These are phyloP conservation scores for Saxophila tyrrhenica DNA, from an alignment of 495 filamentous ascomycete species.

Conservation along the genomic window DNA sequence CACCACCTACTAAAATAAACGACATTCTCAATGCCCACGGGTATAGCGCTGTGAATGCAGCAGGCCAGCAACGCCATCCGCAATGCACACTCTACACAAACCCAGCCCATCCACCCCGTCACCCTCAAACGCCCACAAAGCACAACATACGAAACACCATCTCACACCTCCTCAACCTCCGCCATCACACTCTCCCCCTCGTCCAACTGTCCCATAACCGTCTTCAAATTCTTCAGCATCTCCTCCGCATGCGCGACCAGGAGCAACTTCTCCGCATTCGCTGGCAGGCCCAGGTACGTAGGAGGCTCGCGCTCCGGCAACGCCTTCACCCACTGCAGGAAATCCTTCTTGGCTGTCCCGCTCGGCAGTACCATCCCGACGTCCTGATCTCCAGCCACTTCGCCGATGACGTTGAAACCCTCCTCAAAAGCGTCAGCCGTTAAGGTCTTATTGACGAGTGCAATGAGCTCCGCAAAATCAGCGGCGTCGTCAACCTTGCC, in stretches of 20 bases:
- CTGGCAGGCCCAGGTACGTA: slow-evolving; percentile 89
- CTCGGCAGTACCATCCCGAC: slow-evolving; percentile 62
- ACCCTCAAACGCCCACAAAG: neutral
- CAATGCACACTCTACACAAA: neutral
- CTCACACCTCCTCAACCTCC: slow-evolving; percentile 36
- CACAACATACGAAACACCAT: neutral
- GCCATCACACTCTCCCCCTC: slow-evolving; percentile 87
- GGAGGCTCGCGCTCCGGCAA: slow-evolving; percentile 93
- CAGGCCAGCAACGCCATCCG: neutral
- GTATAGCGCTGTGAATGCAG: neutral
- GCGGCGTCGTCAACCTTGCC: slow-evolving; percentile 90
- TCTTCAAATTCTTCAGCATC: slow-evolving; percentile 73
- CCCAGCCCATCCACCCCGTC: neutral
- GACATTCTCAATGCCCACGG: neutral
- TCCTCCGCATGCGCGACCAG: slow-evolving; percentile 78
- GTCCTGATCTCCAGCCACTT: slow-evolving; percentile 40
- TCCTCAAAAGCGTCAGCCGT: slow-evolving; percentile 84
- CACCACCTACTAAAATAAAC: too few relatives aligned
- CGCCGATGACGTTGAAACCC: slow-evolving; percentile 74
- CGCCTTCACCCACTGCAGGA: slow-evolving; percentile 81
- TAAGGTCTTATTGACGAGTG: slow-evolving; percentile 63
- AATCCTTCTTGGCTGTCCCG: slow-evolving; percentile 71
- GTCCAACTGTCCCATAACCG: slow-evolving; percentile 74
- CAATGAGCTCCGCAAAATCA: slow-evolving; percentile 64
- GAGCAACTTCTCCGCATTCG: slow-evolving; percentile 92